These are phyloP conservation scores for Aspergillus biplanus DNA, from an alignment of 495 filamentous ascomycete species.

Conservation along the genomic window DNA sequence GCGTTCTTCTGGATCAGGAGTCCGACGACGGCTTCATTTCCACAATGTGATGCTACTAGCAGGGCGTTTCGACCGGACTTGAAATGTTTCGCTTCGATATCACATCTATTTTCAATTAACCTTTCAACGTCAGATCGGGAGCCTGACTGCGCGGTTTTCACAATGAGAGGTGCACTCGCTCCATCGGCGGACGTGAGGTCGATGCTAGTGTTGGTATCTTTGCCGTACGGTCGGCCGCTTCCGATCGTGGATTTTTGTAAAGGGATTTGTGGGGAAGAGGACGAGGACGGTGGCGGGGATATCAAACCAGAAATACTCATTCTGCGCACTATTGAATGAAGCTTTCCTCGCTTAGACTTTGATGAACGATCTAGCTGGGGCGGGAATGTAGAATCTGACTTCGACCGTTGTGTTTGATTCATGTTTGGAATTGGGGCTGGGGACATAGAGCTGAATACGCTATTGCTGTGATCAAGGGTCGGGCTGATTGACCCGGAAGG, in stretches of 20 bases:
- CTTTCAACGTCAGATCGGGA: conserved; percentile 43
- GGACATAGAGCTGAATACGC: conserved; percentile 21
- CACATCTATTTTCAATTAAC: conserved; percentile 41
- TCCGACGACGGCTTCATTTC: conserved; percentile 45
- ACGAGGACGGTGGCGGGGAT: not conserved
- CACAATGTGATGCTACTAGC: conserved; percentile 52
- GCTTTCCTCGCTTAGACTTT: conserved; percentile 26
- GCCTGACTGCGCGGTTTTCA: conserved; percentile 46
- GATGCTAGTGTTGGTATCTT: conserved; percentile 42
- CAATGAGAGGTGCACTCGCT: conserved; percentile 39
- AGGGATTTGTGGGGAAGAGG: conserved; percentile 12
- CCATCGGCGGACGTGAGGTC: conserved; percentile 40
- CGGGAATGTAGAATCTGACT: conserved; percentile 30
- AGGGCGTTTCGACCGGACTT: conserved; percentile 45
- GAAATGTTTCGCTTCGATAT: conserved; percentile 44
- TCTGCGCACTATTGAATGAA: conserved; percentile 32
- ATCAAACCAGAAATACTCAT: conserved; percentile 27
- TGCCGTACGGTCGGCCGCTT: conserved; percentile 24
- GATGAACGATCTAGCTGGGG: conserved; percentile 18
- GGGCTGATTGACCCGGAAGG: conserved; percentile 28
- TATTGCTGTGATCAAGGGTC: conserved; percentile 31
- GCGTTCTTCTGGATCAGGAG: conserved; percentile 44
- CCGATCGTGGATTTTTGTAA: conserved; percentile 18
- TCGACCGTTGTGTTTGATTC: conserved; percentile 25
- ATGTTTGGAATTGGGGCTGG: conserved; percentile 13